Evolutionary conservation across 2,329 filamentous ascomycete species (phyloP).

Genomic region (Diaporthe longicolla): DNA sequence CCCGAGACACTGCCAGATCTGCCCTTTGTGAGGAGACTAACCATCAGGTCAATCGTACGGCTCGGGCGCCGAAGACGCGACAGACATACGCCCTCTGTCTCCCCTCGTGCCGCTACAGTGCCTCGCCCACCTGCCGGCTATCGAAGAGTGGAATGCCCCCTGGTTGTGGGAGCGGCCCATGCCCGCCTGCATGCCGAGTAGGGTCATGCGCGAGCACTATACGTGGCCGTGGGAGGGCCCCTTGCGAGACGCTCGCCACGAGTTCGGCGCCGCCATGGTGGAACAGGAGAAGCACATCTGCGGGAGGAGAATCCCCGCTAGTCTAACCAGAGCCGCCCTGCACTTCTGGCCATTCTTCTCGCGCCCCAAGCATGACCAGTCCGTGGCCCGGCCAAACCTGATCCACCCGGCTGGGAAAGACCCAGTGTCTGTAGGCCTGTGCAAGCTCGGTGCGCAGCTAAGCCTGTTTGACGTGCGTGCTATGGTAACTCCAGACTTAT

Average conservation of each 20-base stretch:
- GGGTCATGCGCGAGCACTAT: slow-evolving; percentile 9
- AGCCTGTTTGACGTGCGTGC: slow-evolving; percentile 11
- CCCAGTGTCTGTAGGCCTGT: slow-evolving; percentile 1
- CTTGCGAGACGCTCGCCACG: slow-evolving; percentile 11
- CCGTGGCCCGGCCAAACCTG: slow-evolving; percentile 5
- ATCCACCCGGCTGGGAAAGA: background rate
- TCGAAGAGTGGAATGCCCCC: slow-evolving; percentile 1
- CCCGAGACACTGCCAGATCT: slow-evolving; percentile 20
- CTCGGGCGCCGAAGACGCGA: slow-evolving; percentile 1
- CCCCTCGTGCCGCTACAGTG: slow-evolving; percentile 12
- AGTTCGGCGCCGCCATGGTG: slow-evolving; percentile 1
- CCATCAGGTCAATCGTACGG: slow-evolving; percentile 9
- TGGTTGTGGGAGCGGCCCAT: background rate
- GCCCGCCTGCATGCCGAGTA: background rate
- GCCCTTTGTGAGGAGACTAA: slow-evolving; percentile 8
- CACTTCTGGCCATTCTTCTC: slow-evolving; percentile 10
- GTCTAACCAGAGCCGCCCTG: background rate
- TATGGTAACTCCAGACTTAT: background rate
- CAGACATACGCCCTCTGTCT: slow-evolving; percentile 7
- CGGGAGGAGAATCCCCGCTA: background rate
- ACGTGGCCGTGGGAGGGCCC: slow-evolving; percentile 15
- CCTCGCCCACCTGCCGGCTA: slow-evolving; percentile 6
- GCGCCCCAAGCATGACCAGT: slow-evolving; percentile 3
- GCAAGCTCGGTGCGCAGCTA: slow-evolving; percentile 8
- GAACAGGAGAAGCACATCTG: slow-evolving; percentile 7